These are phyloP conservation scores for Amanita fuliginea DNA, from an alignment of 768 basidiomycete species.

Conservation along the genomic window DNA sequence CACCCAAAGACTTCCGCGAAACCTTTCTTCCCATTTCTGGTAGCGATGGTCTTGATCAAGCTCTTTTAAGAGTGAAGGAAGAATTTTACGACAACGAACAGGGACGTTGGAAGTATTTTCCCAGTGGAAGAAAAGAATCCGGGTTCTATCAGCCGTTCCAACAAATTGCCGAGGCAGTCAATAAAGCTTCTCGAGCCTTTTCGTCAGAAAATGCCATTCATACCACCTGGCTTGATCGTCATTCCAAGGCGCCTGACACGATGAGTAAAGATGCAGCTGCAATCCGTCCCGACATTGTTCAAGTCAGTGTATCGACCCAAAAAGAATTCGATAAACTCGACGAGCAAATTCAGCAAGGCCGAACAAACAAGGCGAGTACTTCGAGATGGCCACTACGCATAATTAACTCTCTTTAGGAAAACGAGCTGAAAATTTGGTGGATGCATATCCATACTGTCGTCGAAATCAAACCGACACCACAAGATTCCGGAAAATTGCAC, in stretches of 20 bases:
- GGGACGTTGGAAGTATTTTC: not conserved
- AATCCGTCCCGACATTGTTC: not conserved
- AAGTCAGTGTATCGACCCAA: not conserved
- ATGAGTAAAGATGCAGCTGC: not conserved
- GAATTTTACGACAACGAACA: not conserved
- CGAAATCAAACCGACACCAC: not conserved
- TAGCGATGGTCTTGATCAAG: not conserved
- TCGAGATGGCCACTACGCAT: not conserved
- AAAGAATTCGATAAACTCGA: not conserved
- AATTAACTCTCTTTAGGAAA: not conserved
- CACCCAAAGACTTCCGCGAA: not conserved
- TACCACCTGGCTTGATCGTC: not conserved
- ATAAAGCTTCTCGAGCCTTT: not conserved
- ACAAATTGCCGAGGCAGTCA: not conserved
- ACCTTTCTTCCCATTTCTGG: not conserved
- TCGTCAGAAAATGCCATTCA: too few relatives aligned
- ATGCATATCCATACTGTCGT: not conserved
- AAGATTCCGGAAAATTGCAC: not conserved
- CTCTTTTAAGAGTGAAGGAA: not conserved
- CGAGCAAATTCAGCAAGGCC: not conserved
- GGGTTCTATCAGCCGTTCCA: not conserved
- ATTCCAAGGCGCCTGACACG: not conserved
- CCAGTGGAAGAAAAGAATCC: not conserved
- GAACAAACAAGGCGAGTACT: not conserved
- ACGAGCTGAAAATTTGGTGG: not conserved